Evolutionary conservation across 108 stramenopile species (phyloP).

Genomic region (Cyclotella atomus): DNA sequence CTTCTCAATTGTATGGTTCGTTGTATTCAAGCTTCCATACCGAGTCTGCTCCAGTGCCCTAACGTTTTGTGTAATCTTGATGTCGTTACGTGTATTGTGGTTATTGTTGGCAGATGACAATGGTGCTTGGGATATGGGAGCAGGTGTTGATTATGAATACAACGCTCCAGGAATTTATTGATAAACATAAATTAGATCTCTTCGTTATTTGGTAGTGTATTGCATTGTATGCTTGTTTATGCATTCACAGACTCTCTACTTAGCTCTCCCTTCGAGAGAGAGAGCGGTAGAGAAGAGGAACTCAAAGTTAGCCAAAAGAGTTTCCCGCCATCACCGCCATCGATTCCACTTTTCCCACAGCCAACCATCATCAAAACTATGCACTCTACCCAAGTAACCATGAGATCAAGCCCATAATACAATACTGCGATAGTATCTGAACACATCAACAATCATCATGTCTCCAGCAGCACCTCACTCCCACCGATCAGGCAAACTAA

Average conservation of each 20-base stretch:
- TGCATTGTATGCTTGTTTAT: too few relatives aligned
- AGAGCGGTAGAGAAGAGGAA: too few relatives aligned
- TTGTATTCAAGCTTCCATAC: slow-evolving; percentile 55
- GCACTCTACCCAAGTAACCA: neutral
- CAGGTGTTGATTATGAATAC: slow-evolving; percentile 38
- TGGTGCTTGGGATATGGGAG: slow-evolving; percentile 49
- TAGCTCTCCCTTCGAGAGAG: too few relatives aligned
- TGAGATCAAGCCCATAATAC: neutral
- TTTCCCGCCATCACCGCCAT: too few relatives aligned
- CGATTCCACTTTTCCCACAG: too few relatives aligned
- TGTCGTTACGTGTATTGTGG: slow-evolving; percentile 43
- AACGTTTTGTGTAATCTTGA: slow-evolving; percentile 7
- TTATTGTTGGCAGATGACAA: slow-evolving; percentile 58
- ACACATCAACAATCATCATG: neutral
- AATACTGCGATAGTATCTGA: neutral
- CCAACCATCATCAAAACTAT: neutral
- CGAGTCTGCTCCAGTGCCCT: slow-evolving; percentile 30
- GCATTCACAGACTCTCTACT: too few relatives aligned
- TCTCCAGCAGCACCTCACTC: slow-evolving; percentile 41
- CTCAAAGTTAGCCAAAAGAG: too few relatives aligned
- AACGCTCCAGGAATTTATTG: slow-evolving; percentile 44
- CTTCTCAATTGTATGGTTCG: slow-evolving; percentile 53
- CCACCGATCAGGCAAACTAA: slow-evolving; percentile 55
- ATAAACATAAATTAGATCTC: too few relatives aligned
- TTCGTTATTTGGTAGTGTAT: too few relatives aligned